phyloP scores from a whole-genome alignment of 768 basidiomycete genomes.

The Lanmaoa rubissima region DNA sequence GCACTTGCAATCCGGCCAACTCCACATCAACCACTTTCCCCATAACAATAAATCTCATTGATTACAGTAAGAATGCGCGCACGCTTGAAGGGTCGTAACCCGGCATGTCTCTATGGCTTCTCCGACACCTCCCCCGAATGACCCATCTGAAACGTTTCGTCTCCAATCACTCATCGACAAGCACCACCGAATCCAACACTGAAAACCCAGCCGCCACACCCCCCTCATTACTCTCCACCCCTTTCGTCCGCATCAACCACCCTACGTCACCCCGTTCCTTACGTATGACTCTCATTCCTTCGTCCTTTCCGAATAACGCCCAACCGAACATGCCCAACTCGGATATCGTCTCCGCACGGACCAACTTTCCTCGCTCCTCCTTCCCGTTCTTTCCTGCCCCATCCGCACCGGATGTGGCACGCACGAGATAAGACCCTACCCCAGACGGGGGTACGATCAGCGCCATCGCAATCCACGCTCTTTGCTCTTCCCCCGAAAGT shows the following conservation, averaged over 20 bases:
- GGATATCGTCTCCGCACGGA: slow-evolving; percentile 71
- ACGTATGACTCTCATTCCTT: slow-evolving; percentile 28
- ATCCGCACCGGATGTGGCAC: slow-evolving; percentile 46
- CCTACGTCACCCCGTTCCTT: slow-evolving; percentile 68
- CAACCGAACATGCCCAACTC: slow-evolving; percentile 94
- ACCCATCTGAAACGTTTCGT: neutral
- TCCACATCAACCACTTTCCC: no score
- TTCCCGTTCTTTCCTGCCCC: neutral
- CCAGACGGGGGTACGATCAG: slow-evolving; percentile 78
- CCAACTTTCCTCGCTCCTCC: slow-evolving; percentile 25
- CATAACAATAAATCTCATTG: no score
- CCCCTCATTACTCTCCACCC: slow-evolving; percentile 79
- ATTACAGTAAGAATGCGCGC: no score
- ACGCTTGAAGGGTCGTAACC: no score
- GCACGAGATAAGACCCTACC: slow-evolving; percentile 70
- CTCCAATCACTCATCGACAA: slow-evolving; percentile 38
- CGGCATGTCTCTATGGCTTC: no score
- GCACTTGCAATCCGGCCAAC: no score
- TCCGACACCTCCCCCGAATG: no score
- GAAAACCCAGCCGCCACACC: slow-evolving; percentile 55
- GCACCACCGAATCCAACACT: slow-evolving; percentile 66
- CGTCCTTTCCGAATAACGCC: slow-evolving; percentile 66
- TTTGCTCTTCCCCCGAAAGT: slow-evolving; percentile 58
- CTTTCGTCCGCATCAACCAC: slow-evolving; percentile 88
- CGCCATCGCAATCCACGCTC: slow-evolving; percentile 96